Evolutionary conservation across 2,329 filamentous ascomycete genomes (phyloP), one percentile per base, ranked within the genome.

Genomic region (Pseudophaeomoniella oleicola): DNA sequence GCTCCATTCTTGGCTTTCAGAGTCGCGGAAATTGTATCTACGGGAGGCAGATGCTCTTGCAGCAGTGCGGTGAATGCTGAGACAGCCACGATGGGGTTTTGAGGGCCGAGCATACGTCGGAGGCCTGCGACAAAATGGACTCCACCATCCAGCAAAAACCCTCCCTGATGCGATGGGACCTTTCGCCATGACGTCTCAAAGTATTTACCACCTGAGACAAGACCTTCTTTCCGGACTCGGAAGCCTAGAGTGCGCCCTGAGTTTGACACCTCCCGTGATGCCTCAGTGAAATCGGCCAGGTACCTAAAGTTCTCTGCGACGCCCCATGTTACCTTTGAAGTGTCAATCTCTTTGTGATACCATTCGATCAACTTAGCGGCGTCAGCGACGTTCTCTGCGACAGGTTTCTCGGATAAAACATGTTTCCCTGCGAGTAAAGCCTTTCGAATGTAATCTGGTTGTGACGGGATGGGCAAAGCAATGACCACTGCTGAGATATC

Each of bases 271-370:
- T 66, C 58, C 41, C 62, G 51, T 2, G 62, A 58, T 2, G 58
- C 67, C 37, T 59, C 61, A 3, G 56, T 32, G 49, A 62, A 71
- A 19, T 63, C 63, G 16, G 54, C 56, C 37, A 69, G 50, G 48
- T 65, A 75, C 34, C 72, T 63, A 51, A 64, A 71, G 50, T 76
- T 75, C 52, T 76, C 72, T 2, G 69, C 72, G 2, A 75, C 60
- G 13, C 53, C 56, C 57, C 64, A 68, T 17, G 56, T 58, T 3
- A 55, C 46, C 36, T 56, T 58, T 35, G 44, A 51, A 4, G 50
- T 47, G 37, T 59, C 55, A 13, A 63, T 58, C 36, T 60, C 60
- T 22, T 51, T 44, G 6, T 57, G 45, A 44, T 72, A 72, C 63
- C 67, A 72, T 12, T 59, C 39, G 18, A 75, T 44, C 29, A 75